These are phyloP conservation scores for Ophiostoma sp. DNA, from an alignment of 2,329 filamentous ascomycete species.

Conservation along the genomic window DNA sequence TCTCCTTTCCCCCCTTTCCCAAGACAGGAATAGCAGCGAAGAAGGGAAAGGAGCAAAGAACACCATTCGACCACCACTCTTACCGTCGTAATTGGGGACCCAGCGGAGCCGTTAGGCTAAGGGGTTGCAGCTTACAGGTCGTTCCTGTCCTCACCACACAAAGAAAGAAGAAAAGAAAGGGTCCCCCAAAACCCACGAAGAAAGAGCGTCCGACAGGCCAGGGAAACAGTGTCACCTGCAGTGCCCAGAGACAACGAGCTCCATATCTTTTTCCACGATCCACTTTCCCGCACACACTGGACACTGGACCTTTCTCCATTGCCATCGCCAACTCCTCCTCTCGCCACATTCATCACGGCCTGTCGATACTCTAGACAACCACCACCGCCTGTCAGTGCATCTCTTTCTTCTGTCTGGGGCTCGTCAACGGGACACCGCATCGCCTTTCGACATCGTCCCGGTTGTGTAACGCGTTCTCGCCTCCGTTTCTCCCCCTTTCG, in stretches of 20 bases:
- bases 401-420: neutral
- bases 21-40: constrained; percentile 15
- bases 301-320: constrained; percentile 13
- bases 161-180: neutral
- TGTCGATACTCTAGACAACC: constrained; percentile 1
- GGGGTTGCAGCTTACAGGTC: neutral
- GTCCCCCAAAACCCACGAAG: neutral
- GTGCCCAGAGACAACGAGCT: neutral
- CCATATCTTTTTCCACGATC: neutral
- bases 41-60: constrained; percentile 1
- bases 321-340: constrained; percentile 5
- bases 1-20: neutral
- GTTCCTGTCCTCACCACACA: neutral
- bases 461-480: constrained; percentile 27
- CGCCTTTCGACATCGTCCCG: constrained; percentile 15
- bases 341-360: neutral
- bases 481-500: constrained; percentile 4
- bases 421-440: constrained; percentile 21
- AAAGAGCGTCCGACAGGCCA: neutral
- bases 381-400: neutral
- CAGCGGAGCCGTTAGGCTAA: constrained; percentile 12
- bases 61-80: neutral
- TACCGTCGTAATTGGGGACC: neutral
- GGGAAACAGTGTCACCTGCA: constrained; percentile 12
- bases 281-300: constrained; percentile 2